These are phyloP conservation scores for Penicillium daleae DNA, from an alignment of 495 filamentous ascomycete genomes.

Conservation along the genomic window DNA sequence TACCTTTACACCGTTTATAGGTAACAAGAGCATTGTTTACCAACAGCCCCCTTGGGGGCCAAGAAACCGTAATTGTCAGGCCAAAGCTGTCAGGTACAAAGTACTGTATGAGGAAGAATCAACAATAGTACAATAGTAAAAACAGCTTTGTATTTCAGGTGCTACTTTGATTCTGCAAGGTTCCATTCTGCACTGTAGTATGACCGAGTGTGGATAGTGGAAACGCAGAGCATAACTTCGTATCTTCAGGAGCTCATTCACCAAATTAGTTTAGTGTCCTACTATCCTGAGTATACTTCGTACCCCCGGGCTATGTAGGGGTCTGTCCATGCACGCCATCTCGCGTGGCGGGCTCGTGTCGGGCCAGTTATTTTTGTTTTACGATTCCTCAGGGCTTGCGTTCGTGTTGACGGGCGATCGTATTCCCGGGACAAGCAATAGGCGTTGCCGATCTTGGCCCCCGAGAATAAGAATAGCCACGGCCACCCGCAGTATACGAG, in stretches of 20 bases:
- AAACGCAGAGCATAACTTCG: neutral
- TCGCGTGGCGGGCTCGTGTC: conserved; percentile 6
- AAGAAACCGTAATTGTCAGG: neutral
- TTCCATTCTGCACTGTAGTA: neutral
- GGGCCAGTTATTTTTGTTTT: conserved; percentile 8
- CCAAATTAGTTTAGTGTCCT: too few species aligned
- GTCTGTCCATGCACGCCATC: neutral
- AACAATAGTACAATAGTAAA: neutral
- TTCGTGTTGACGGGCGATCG: conserved; percentile 10
- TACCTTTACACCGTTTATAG: too few species aligned
- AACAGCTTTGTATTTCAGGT: neutral
- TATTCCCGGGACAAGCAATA: conserved; percentile 2
- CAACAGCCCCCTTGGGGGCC: neutral
- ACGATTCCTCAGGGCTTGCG: conserved; percentile 2
- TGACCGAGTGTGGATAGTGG: neutral
- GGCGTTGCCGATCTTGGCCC: conserved; percentile 5
- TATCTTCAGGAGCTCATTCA: neutral
- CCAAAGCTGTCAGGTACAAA: neutral
- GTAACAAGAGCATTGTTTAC: neutral
- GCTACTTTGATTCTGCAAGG: neutral
- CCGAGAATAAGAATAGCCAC: conserved; percentile 3
- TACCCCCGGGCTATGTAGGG: neutral
- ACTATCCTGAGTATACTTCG: neutral
- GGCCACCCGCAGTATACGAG: conserved; percentile 1
- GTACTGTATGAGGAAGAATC: neutral